phyloP scores from a whole-genome alignment of 1,284 basidiomycete species.

The Puccinia novopanici region DNA sequence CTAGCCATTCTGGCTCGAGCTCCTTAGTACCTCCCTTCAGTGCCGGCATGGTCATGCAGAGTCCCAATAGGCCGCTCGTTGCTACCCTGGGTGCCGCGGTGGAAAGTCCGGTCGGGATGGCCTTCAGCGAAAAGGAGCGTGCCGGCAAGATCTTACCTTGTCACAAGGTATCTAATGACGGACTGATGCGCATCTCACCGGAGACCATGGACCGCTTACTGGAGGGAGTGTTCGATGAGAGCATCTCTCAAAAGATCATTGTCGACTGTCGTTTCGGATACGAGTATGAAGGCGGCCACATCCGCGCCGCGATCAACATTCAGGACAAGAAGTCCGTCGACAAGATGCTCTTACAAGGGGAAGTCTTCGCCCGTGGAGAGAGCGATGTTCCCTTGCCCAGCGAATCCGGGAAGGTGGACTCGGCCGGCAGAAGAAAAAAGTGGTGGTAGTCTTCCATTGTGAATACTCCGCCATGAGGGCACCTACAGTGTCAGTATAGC shows the following conservation, averaged over 20 bases:
- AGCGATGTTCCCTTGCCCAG: conserved; percentile 71
- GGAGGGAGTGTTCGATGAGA: conserved; percentile 69
- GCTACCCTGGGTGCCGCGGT: conserved; percentile 6
- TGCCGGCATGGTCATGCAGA: neutral
- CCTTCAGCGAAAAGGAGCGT: too few species aligned
- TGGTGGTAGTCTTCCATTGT: conserved; percentile 91
- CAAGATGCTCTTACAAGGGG: conserved; percentile 64
- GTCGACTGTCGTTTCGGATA: conserved; percentile 98
- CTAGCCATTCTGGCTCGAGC: neutral
- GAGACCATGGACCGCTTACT: conserved; percentile 71
- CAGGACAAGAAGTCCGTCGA: conserved; percentile 80
- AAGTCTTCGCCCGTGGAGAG: conserved; percentile 53
- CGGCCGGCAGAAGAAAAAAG: conserved; percentile 66
- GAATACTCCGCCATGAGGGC: conserved; percentile 95
- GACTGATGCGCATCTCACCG: conserved; percentile 83
- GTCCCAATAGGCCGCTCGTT: neutral
- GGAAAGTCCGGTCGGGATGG: conserved; percentile 46
- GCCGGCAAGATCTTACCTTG: too few species aligned
- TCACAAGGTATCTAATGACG: too few species aligned
- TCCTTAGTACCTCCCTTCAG: conserved; percentile 12
- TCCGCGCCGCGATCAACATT: conserved; percentile 87
- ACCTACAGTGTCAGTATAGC: conserved; percentile 77
- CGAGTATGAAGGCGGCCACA: conserved; percentile 91
- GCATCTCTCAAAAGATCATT: conserved; percentile 72
- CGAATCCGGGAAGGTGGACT: conserved; percentile 71